Evolutionary conservation across 1,139 yeast genomes (phyloP), one percentile per base, ranked within the genome.

Genomic region (Debaryomyces sp.): DNA sequence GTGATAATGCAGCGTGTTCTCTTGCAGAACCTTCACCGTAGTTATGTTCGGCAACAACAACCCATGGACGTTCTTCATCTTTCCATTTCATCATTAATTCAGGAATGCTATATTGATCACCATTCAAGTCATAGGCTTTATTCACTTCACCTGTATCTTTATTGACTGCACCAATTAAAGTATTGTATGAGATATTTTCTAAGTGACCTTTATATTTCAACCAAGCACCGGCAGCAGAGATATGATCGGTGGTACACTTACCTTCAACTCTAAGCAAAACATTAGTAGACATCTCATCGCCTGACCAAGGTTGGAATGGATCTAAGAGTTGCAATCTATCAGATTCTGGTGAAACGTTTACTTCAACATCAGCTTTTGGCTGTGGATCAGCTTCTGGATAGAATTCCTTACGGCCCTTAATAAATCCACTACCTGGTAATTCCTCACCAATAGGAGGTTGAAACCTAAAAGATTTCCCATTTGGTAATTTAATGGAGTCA

Each of bases 181-280:
- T 92, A 75, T 94, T 94, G 75, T 94, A 82, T 12, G 97, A 89
- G 57, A 94, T 94, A 71, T 94, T 94, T 67, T 92, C 97, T 62
- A 94, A 79, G 66, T 94, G 99, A 17, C 99, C 99, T 76, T 94
- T 94, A 75, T 94, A 94, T 75, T 94, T 94, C 71, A 94, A 82
- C 99, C 99, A 94, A n/a, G 87, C 95, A 64, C 99, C 99, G 33
- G 99, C 99, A 38, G 98, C 98, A 24, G 97, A 91, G 59, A 94
- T 94, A 66, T 94, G 99, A 70, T 94, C 99, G 37, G 99, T 94
- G 41, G 99, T 94, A 78, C 98, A 92, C 73, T 94, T 94, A 55
- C 99, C 99, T 73, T 90, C 92, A 46, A 92, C 97, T 73, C 92
- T 94, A 63, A 94, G 71, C 51, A 92, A 73, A 2, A 94, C 89